Conservation (phyloP, 306 rosid genomes). For the Ormosia semicastrata region DNA sequence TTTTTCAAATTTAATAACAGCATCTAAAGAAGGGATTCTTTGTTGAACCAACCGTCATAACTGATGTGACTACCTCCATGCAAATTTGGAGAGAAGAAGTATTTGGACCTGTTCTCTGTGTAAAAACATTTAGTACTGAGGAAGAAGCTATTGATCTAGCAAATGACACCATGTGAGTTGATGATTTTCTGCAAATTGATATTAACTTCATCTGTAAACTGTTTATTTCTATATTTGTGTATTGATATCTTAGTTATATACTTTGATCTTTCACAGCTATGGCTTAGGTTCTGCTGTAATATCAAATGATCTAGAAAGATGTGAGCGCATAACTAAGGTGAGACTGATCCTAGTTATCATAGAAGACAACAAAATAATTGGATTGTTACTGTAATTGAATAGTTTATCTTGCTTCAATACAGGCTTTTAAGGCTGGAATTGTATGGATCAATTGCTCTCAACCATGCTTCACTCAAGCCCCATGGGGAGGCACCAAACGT, state of each 20-base stretch:
- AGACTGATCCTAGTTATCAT: slow-evolving; percentile 30
- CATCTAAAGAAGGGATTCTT: slow-evolving; percentile 89
- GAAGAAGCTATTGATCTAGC: slow-evolving; percentile 94
- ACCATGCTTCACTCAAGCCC: slow-evolving; percentile 96
- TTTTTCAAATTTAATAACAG: slow-evolving; percentile 47
- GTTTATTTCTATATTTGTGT: slow-evolving; percentile 1
- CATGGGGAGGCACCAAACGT: slow-evolving; percentile 97
- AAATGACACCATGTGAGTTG: slow-evolving; percentile 75
- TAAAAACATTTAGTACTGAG: slow-evolving; percentile 86
- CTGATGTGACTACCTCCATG: slow-evolving; percentile 82
- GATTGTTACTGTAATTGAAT: slow-evolving; percentile 3
- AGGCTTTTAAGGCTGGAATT: slow-evolving; percentile 88
- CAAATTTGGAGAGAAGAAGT: slow-evolving; percentile 99
- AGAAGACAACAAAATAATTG: neutral
- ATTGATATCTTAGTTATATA: slow-evolving; percentile 17
- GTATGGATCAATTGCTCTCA: slow-evolving; percentile 98
- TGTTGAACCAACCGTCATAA: slow-evolving; percentile 74
- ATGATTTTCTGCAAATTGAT: slow-evolving; percentile 5
- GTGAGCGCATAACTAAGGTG: slow-evolving; percentile 88
- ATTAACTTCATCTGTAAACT: neutral
- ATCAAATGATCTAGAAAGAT: slow-evolving; percentile 89
- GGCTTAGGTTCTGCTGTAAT: slow-evolving; percentile 92
- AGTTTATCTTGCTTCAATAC: slow-evolving; percentile 23
- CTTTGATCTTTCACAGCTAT: slow-evolving; percentile 54
- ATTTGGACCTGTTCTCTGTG: slow-evolving; percentile 93